These are phyloP conservation scores for Sequoia sempervirens DNA, from an alignment of 75 land plant species.

Conservation along the genomic window DNA sequence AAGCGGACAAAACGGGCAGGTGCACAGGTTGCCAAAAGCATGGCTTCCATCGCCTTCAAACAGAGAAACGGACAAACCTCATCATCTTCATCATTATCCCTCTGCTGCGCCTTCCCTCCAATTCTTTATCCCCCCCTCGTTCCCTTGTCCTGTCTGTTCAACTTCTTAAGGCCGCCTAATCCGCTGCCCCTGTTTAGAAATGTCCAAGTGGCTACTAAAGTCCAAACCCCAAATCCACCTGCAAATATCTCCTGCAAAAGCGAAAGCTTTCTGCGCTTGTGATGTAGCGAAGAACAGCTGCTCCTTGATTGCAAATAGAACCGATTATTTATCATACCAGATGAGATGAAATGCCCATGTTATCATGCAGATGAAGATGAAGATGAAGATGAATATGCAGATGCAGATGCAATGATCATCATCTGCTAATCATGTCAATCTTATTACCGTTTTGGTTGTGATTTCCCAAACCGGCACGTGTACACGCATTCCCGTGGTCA, in stretches of 20 bases:
- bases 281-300: background rate
- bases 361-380: no score
- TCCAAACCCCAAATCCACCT: background rate
- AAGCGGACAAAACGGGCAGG: background rate
- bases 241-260: slow-evolving; percentile 13
- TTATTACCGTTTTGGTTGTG: background rate
- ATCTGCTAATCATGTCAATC: background rate
- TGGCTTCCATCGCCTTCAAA: slow-evolving; percentile 13
- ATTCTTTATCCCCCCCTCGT: background rate
- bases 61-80: slow-evolving; percentile 10
- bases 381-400: no score
- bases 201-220: background rate
- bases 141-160: background rate
- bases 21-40: background rate
- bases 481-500: background rate
- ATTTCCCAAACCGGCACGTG: background rate
- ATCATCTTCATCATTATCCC: background rate
- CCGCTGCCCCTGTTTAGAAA: background rate
- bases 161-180: background rate
- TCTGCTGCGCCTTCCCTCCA: background rate
- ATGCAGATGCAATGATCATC: background rate
- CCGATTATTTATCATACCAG: background rate
- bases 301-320: background rate
- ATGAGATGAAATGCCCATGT: background rate
- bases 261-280: background rate